These are phyloP conservation scores for Podaxis sp. DNA, from an alignment of 768 basidiomycete species.

Conservation along the genomic window DNA sequence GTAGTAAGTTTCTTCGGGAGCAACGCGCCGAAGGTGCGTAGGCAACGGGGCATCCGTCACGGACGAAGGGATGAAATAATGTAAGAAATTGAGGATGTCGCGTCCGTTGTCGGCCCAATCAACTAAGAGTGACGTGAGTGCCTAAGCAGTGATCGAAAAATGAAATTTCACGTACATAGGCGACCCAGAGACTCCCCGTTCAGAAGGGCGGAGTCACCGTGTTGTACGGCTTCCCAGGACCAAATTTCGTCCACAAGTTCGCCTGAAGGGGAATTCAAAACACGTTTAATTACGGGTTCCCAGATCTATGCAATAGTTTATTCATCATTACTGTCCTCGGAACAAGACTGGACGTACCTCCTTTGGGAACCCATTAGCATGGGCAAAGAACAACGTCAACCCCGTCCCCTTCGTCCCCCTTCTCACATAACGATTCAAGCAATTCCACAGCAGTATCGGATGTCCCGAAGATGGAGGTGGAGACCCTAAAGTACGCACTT, in stretches of 20 bases:
- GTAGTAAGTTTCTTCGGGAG: conserved; percentile 36
- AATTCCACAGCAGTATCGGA: conserved; percentile 60
- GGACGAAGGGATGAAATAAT: conserved; percentile 59
- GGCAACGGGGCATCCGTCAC: conserved; percentile 41
- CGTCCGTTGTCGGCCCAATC: conserved; percentile 79
- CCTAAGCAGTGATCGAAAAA: neutral
- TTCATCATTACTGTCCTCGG: neutral
- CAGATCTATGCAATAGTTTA: conserved; percentile 54
- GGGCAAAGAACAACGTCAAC: conserved; percentile 72
- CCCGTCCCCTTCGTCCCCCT: conserved; percentile 37
- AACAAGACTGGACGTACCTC: conserved; percentile 51
- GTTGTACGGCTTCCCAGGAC: conserved; percentile 81
- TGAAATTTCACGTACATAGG: conserved; percentile 5
- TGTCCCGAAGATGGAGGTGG: conserved; percentile 36
- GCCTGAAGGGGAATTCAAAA: conserved; percentile 47
- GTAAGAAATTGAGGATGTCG: conserved; percentile 76
- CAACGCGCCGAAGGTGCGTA: conserved; percentile 50
- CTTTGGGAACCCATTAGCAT: conserved; percentile 88
- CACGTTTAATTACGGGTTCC: conserved; percentile 61
- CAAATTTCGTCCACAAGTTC: conserved; percentile 65
- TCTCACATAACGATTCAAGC: conserved; percentile 68
- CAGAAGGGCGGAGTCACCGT: conserved; percentile 80
- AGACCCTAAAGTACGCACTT: conserved; percentile 31
- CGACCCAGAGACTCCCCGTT: conserved; percentile 56
- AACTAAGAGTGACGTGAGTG: conserved; percentile 37